Evolutionary conservation across 306 rosid genomes (phyloP), one percentile per base, ranked within the genome.

Genomic region (Senna tora): DNA sequence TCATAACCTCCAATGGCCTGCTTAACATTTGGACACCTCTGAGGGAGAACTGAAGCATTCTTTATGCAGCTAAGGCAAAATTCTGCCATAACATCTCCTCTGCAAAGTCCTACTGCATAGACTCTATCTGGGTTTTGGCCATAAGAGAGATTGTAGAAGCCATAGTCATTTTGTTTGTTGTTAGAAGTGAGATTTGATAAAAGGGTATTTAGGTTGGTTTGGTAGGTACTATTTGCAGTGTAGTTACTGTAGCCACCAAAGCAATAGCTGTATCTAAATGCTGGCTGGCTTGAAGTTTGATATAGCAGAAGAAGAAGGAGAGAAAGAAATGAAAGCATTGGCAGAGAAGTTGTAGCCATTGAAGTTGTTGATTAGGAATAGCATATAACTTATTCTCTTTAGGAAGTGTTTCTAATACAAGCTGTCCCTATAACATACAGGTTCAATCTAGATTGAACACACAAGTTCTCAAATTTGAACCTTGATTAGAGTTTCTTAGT

Each of bases 131-230:
- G 5, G 13, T 25, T 2, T 25, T 59, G 1, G 5, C 86, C 83
- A 4, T 70, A 34, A 0, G 86, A 74, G 39, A n/a, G 22, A 46
- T 67, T 75, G 69, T 75, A 75, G 75, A 75, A 82, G 6, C 86
- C 83, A 3, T 78, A 75, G 38, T 45, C 19, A 4, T 52, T 75
- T 43, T 53, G 3, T 14, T 22, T 75, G 78, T 22, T 75, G 78
- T 75, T 17, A 46, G 83, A 75, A 45, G 34, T 13, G 42, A 82
- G 46, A 3, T 20, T 53, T 25, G 67, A 39, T 9, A 82, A n/a
- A 19, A 82, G 65, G 1, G 64, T 15, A 5, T 52, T 10, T 28
- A 68, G 86, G 50, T 75, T 78, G 34, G 15, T 30, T 0, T 34
- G 5, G 16, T 74, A 78, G 70, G 72, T 47, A 16, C 68, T 59